Percentiles rank a stretch among this genome's conserved stretches.
These are phyloP conservation scores for Sporothrix humicola DNA, from an alignment of 2,329 filamentous ascomycete genomes.

Conservation along the genomic window DNA sequence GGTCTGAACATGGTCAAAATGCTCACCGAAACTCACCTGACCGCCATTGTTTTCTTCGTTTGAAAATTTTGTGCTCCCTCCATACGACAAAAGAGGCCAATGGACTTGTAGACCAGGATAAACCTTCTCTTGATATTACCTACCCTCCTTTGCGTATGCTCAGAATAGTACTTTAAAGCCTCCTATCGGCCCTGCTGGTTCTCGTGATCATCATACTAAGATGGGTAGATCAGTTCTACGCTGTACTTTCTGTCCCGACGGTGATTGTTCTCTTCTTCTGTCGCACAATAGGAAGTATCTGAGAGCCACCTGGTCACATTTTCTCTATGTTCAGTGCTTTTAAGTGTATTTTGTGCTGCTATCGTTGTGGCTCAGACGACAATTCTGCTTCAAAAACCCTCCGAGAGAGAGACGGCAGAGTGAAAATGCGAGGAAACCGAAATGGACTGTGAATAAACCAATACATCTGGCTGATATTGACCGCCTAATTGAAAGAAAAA, in stretches of 20 bases:
- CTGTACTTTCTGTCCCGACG: not conserved
- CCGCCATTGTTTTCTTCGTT: not conserved
- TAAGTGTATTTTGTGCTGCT: conserved; percentile 6
- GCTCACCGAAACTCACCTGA: not conserved
- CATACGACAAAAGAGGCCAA: not conserved
- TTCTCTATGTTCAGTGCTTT: not conserved
- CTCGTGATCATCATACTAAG: too few species aligned
- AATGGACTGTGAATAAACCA: too few species aligned
- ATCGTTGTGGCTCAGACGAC: conserved; percentile 2
- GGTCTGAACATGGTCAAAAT: not conserved
- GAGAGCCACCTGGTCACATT: not conserved
- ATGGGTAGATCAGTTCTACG: too few species aligned
- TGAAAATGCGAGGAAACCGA: not conserved
- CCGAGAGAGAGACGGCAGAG: not conserved
- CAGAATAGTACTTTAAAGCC: not conserved
- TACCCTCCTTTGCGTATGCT: not conserved
- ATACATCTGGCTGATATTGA: not conserved
- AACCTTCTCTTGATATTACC: not conserved
- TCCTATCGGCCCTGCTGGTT: conserved; percentile 6
- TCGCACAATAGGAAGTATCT: not conserved
- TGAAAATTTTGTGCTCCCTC: conserved; percentile 14
- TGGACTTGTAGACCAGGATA: not conserved
- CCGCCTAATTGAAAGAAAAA: not conserved
- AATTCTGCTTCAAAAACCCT: not conserved
- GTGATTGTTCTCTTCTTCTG: not conserved